Percentiles rank a stretch among this genome's conserved stretches.
These are phyloP conservation scores for Nakazawaea ambrosiae DNA, from an alignment of 805 yeast genomes.

Conservation along the genomic window DNA sequence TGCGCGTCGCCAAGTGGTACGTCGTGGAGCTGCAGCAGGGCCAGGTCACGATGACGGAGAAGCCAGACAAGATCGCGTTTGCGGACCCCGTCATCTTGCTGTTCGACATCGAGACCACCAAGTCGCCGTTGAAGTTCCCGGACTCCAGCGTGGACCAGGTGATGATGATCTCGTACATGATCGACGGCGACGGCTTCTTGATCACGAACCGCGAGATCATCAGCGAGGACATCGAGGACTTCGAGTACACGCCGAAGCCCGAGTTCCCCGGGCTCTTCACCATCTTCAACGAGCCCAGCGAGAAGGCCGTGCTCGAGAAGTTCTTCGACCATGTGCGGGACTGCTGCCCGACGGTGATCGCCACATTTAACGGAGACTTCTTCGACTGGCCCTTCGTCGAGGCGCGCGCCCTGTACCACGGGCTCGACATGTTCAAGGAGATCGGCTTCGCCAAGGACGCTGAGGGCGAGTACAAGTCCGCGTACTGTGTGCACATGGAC, in stretches of 20 bases:
- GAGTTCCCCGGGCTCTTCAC: constrained; percentile 90
- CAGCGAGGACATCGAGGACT: constrained; percentile 91
- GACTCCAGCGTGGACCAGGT: constrained; percentile 85
- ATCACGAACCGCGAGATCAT: constrained; percentile 94
- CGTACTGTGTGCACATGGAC: constrained; percentile 95
- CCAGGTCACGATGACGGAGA: constrained; percentile 45
- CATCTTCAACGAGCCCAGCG: constrained; percentile 85
- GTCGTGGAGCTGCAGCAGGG: constrained; percentile 61
- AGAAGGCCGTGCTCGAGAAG: constrained; percentile 60
- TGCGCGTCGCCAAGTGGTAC: constrained; percentile 97
- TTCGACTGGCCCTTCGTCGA: constrained; percentile 99
- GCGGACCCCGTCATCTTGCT: constrained; percentile 97
- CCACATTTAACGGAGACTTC: constrained; percentile 97
- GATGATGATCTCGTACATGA: constrained; percentile 99
- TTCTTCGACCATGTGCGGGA: constrained; percentile 91
- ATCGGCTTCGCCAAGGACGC: constrained; percentile 88
- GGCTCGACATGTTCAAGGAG: constrained; percentile 81
- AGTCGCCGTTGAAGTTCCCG: constrained; percentile 93
- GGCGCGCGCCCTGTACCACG: constrained; percentile 77
- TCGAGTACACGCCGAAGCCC: constrained; percentile 95
- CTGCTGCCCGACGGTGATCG: constrained; percentile 89
- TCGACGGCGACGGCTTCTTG: constrained; percentile 92
- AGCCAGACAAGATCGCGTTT: constrained; percentile 75
- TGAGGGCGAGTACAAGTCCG: constrained; percentile 89
- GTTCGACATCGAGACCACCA: constrained; percentile 96